phyloP scores from a whole-genome alignment of 1,139 yeast species.

The Geotrichum klebahnii region DNA sequence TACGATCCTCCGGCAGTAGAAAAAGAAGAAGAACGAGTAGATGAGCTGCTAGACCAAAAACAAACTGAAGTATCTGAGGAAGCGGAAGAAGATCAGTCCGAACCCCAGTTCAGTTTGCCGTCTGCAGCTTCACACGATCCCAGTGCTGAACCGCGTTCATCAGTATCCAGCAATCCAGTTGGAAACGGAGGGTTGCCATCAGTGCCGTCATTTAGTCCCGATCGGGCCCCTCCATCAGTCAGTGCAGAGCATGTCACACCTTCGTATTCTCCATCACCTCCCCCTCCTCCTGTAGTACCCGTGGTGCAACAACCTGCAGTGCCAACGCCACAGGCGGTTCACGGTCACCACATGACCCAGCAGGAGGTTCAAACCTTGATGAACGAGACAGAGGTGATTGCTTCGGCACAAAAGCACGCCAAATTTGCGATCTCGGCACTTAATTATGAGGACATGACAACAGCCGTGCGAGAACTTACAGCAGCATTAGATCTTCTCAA shows the following conservation, averaged over 20 bases:
- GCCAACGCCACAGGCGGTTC: conserved; percentile 13
- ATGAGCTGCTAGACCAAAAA: conserved; percentile 13
- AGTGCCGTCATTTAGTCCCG: conserved; percentile 5
- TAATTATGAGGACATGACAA: conserved; percentile 79
- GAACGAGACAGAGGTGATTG: conserved; percentile 56
- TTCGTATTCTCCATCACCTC: conserved; percentile 17
- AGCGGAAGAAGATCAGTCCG: conserved; percentile 4
- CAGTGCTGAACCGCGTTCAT: not conserved
- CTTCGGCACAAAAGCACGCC: conserved; percentile 78
- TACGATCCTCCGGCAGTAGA: conserved; percentile 27
- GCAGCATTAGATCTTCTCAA: conserved; percentile 51
- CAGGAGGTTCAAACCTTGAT: conserved; percentile 51
- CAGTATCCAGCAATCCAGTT: not conserved
- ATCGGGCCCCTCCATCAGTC: conserved; percentile 17
- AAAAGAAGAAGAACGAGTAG: conserved; percentile 14
- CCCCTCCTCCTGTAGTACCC: conserved; percentile 25
- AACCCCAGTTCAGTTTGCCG: conserved; percentile 11
- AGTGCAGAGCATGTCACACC: conserved; percentile 14
- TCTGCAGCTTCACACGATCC: conserved; percentile 24
- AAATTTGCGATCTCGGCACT: conserved; percentile 90
- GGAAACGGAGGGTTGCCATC: conserved; percentile 19
- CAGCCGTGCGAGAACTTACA: conserved; percentile 73
- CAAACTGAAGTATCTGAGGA: conserved; percentile 9
- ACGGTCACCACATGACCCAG: conserved; percentile 38
- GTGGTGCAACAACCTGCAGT: conserved; percentile 22